Base-by-base conservation (phyloP, 306 rosid species). In the Gastrolobium villosum region DNA sequence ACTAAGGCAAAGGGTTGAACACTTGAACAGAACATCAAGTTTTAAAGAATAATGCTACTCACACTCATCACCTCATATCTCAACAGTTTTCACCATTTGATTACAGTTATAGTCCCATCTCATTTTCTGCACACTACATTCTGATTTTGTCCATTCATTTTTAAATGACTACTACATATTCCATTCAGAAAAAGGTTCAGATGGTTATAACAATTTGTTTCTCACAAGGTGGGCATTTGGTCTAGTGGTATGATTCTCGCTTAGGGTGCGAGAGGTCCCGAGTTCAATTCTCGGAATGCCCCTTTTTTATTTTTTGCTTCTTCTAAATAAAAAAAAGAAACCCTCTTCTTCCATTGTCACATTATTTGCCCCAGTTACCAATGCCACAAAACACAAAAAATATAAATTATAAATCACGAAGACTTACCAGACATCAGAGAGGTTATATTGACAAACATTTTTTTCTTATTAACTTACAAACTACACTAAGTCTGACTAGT, bases 191-290 rank as follows among this genome's bases (percentile, higher is more conserved):
- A 40, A 49, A 31, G 31, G 26, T 26, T 34, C 34, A 39, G 6
- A 72, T 40, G 2, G 2, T 8, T 20, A 32, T 39, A 31, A 56
- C 8, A 44, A 3, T 11, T 36, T 0, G 10, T 0, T 1, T 0
- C 0, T 0, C 0, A 0, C 13, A 40, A 13, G 5, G 3, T 1
- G 76, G 62, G 76, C 69, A 78, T 78, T 78, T 78, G 82, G 81
- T 77, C 81, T 77, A 77, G 75, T 77, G 81, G 81, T 56, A 78
- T 78, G 82, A 78, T 78, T 78, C 82, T 78, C 81, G 75, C 81
- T 77, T 77, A 77, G 81, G 81, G 81, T 65, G 81, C 81, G 81
- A 77, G 82, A 77, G 82, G 82, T 68, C 82, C 69, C 66, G 70
- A 68, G 70, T 78, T 78, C 69, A 78, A 78, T 78, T 78, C 69